A percentile compares a stretch with the other conserved stretches of the same genome.
Evolutionary conservation across 306 rosid genomes (phyloP).

Genomic region (Pterocarpus santalinus): DNA sequence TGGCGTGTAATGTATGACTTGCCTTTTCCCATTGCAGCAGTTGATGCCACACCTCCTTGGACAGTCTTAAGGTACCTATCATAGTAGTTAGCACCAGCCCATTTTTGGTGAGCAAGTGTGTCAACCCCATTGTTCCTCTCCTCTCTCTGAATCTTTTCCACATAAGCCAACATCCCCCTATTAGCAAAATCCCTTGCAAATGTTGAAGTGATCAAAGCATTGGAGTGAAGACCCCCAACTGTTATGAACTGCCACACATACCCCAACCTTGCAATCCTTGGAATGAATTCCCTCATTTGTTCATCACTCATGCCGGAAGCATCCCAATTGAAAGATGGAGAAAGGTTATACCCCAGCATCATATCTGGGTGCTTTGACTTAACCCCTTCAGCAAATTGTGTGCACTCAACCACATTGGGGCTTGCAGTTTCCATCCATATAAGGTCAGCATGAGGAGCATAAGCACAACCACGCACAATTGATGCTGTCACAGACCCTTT

Average conservation of each 20-base stretch:
- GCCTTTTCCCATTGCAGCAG: slow-evolving; percentile 99
- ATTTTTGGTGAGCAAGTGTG: slow-evolving; percentile 96
- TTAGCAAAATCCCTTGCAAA: slow-evolving; percentile 84
- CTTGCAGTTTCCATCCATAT: slow-evolving; percentile 94
- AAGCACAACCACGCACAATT: slow-evolving; percentile 84
- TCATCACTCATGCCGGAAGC: slow-evolving; percentile 91
- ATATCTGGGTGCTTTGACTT: slow-evolving; percentile 63
- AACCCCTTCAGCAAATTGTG: slow-evolving; percentile 78
- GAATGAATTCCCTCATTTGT: slow-evolving; percentile 86
- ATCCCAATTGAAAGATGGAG: slow-evolving; percentile 99
- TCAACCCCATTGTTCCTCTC: slow-evolving; percentile 93
- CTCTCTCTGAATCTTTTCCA: slow-evolving; percentile 94
- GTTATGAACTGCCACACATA: slow-evolving; percentile 96
- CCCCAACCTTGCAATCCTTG: slow-evolving; percentile 81
- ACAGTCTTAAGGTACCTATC: slow-evolving; percentile 95
- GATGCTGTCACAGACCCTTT: slow-evolving; percentile 83
- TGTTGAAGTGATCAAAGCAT: slow-evolving; percentile 78
- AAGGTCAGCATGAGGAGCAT: slow-evolving; percentile 81
- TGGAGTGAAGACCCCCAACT: slow-evolving; percentile 87
- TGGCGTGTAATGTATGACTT: slow-evolving; percentile 35
- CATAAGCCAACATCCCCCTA: slow-evolving; percentile 95
- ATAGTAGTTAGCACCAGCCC: slow-evolving; percentile 97
- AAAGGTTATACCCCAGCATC: slow-evolving; percentile 87
- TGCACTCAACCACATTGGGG: slow-evolving; percentile 80
- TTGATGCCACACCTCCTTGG: slow-evolving; percentile 93